Percentiles rank a stretch among this genome's conserved stretches.
These are phyloP conservation scores for Entamoeba histolytica DNA, from an alignment of 208 protist species.

Conservation along the genomic window DNA sequence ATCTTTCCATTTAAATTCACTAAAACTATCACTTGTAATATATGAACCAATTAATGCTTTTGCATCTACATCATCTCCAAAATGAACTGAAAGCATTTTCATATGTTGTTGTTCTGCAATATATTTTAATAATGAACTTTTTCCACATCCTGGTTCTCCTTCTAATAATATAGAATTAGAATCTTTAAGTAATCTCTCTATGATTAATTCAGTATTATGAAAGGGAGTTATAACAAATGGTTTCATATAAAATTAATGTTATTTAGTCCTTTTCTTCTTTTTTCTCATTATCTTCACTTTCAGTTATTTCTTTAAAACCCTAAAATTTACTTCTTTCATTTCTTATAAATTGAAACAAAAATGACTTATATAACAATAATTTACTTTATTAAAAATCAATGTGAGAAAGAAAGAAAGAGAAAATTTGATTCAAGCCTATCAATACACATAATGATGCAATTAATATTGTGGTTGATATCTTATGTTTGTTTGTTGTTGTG, in stretches of 20 bases:
- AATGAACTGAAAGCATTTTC: background rate
- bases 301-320: no score
- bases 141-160: background rate
- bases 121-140: background rate
- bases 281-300: no score
- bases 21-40: background rate
- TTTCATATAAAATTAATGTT: background rate
- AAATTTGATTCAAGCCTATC: no score
- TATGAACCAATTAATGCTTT: background rate
- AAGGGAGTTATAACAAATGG: background rate
- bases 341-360: no score
- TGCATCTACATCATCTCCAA: background rate
- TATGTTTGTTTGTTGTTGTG: no score
- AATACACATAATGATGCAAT: no score
- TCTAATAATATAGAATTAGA: background rate
- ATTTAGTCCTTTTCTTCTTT: no score
- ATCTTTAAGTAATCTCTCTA: background rate
- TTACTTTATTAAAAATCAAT: no score
- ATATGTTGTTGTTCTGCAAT: background rate
- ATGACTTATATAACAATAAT: no score
- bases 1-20: background rate
- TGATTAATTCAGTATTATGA: background rate
- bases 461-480: no score
- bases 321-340: no score
- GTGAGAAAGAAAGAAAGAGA: no score